Conservation (phyloP, 1,284 basidiomycete species). For the Cutaneotrichosporon sp. region DNA sequence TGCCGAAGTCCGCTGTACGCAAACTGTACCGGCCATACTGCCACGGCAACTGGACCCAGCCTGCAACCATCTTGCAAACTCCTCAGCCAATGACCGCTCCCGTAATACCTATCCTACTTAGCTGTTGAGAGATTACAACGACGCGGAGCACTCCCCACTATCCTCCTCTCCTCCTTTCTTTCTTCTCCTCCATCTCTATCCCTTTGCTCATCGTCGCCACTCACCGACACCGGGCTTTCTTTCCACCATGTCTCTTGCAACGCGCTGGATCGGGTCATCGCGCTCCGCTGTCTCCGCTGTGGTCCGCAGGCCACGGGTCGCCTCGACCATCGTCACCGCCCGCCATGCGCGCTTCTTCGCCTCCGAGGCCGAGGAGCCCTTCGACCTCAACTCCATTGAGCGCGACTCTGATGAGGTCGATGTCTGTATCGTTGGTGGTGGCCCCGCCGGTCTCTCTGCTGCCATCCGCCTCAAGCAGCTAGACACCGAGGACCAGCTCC, state of each 20-base stretch:
- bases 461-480: conserved; percentile 95
- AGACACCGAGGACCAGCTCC: conserved; percentile 71
- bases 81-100: not conserved
- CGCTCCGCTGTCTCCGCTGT: conserved; percentile 13
- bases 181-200: not conserved
- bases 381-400: conserved; percentile 55
- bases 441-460: conserved; percentile 91
- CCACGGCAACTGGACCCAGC: too few species aligned
- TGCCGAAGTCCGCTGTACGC: not conserved
- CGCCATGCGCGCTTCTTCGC: conserved; percentile 21
- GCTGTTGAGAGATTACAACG: not conserved
- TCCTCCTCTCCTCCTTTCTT: not conserved
- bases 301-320: conserved; percentile 11
- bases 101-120: not conserved
- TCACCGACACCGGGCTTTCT: not conserved
- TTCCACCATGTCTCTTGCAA: conserved; percentile 16
- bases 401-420: conserved; percentile 83
- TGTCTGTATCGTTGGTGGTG: conserved; percentile 94
- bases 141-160: not conserved
- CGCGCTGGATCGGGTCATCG: conserved; percentile 20
- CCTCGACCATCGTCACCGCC: not conserved
- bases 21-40: too few species aligned
- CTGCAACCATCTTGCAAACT: too few species aligned
- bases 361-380: conserved; percentile 27
- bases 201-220: not conserved